Evolutionary conservation across 768 basidiomycete genomes (phyloP), one percentile per base, ranked within the genome.

Genomic region (Boletellus sp.): DNA sequence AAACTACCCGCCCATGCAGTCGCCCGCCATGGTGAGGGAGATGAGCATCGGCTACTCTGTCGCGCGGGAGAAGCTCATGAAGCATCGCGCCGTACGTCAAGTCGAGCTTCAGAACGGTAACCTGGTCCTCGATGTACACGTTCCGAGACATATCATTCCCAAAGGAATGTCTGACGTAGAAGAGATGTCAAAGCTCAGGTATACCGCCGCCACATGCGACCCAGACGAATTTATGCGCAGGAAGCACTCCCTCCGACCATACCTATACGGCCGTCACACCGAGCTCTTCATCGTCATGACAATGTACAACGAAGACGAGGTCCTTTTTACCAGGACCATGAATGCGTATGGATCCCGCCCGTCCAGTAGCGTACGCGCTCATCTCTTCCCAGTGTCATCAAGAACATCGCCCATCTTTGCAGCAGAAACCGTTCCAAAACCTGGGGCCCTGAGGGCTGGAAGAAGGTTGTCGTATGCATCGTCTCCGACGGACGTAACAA

Each of bases 251-350:
- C 78, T 94, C 20, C 76, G 91, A 20, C 91, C 83, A 5, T 93
- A 84, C 67, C 76, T 93, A 1, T 79, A 81, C 59, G 81, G 82
- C 48, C 85, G 93, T 47, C 77, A 84, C 46, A 95, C 93, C 9
- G 94, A 95, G 69, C 77, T 96, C 13, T 94, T 95, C 71, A 90
- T 96, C 58, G 92, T 94, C 36, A 90, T 95, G 83, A 95, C 93
- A 38, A 94, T 95, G 91, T 90, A 90, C 67, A 94, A 94, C 65
- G 93, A 96, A 72, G 90, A 90, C 62, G 87, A 90, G 62, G 73
- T 84, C 9, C 73, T 90, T 23, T 91, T 90, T 65, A 74, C 74
- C 62, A 79, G 76, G 62, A 93, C 90, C 11, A 90, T 93, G 87
- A 90, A 91, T 58, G 81, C 87, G 84, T 86, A 61, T 61, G 85